phyloP scores from a whole-genome alignment of 495 filamentous ascomycete species.

The Daldinia caldariorum region DNA sequence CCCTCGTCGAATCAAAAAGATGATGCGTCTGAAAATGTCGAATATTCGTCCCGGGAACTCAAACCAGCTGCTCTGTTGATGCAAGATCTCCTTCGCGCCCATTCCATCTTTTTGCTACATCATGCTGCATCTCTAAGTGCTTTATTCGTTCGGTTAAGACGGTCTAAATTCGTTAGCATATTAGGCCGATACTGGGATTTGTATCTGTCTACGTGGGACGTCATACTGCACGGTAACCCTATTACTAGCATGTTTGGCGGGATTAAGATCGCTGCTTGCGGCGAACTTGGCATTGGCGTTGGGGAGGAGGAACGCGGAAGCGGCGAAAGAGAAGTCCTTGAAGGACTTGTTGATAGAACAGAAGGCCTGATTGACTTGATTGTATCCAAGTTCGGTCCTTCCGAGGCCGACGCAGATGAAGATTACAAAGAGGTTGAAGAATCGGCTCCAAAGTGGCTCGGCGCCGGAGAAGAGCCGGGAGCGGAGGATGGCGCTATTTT shows the following conservation, averaged over 20 bases:
- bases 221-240: conserved; percentile 89
- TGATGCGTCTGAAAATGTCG: conserved; percentile 54
- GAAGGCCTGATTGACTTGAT: conserved; percentile 82
- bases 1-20: conserved; percentile 32
- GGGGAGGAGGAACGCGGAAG: conserved; percentile 94
- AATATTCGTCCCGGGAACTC: conserved; percentile 90
- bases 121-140: conserved; percentile 75
- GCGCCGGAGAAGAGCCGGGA: conserved; percentile 67
- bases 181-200: conserved; percentile 85
- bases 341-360: conserved; percentile 76
- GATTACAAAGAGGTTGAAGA: conserved; percentile 8
- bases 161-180: conserved; percentile 62
- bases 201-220: conserved; percentile 85
- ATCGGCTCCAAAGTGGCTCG: conserved; percentile 68
- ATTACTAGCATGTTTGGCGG: conserved; percentile 80
- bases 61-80: conserved; percentile 81
- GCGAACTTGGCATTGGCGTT: conserved; percentile 91
- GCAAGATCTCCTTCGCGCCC: conserved; percentile 81
- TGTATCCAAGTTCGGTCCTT: conserved; percentile 83
- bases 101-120: conserved; percentile 86
- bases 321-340: conserved; percentile 89
- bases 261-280: conserved; percentile 88
- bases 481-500: conserved; percentile 86
- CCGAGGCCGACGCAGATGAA: conserved; percentile 32
- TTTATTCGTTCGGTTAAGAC: conserved; percentile 65